Conservation (phyloP, 2,329 filamentous ascomycete genomes). For the Fusarium lateritium region DNA sequence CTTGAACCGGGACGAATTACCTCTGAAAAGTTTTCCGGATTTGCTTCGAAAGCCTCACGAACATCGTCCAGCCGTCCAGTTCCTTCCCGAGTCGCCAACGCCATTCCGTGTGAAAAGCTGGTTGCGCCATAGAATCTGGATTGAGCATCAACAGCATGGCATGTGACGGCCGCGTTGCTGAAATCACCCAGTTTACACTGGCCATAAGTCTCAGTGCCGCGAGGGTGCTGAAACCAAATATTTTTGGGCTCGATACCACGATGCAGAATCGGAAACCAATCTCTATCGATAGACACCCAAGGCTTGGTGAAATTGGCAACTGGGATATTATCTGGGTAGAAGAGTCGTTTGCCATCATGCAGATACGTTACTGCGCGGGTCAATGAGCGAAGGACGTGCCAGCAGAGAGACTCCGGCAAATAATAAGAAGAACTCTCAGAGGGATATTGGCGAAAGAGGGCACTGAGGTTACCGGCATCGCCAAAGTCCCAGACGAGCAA, state of each 20-base stretch:
- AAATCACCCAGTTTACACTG: constrained; percentile 69
- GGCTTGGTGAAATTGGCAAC: background rate
- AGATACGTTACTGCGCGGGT: constrained; percentile 66
- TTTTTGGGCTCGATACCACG: constrained; percentile 62
- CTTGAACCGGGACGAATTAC: constrained; percentile 7
- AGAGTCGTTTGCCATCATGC: constrained; percentile 62
- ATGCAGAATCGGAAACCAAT: constrained; percentile 69
- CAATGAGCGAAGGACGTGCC: constrained; percentile 67
- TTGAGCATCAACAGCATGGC: constrained; percentile 47
- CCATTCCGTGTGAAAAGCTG: constrained; percentile 10
- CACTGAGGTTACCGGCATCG: constrained; percentile 64
- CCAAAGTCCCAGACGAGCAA: constrained; percentile 67
- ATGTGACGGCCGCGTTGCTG: constrained; percentile 57
- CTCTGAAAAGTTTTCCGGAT: constrained; percentile 25
- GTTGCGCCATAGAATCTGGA: background rate
- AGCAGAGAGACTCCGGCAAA: constrained; percentile 68
- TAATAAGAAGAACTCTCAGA: constrained; percentile 50
- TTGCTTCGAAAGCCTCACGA: constrained; percentile 2
- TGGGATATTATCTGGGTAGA: constrained; percentile 20
- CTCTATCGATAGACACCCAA: constrained; percentile 51
- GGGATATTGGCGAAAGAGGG: constrained; percentile 55
- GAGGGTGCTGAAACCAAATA: constrained; percentile 66
- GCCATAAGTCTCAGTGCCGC: constrained; percentile 65
- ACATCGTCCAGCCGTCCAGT: constrained; percentile 21
- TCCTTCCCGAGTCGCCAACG: constrained; percentile 34